Percentiles rank a stretch among this genome's conserved stretches.
These are phyloP conservation scores for Penicillium concentricum DNA, from an alignment of 2,329 filamentous ascomycete species.

Conservation along the genomic window DNA sequence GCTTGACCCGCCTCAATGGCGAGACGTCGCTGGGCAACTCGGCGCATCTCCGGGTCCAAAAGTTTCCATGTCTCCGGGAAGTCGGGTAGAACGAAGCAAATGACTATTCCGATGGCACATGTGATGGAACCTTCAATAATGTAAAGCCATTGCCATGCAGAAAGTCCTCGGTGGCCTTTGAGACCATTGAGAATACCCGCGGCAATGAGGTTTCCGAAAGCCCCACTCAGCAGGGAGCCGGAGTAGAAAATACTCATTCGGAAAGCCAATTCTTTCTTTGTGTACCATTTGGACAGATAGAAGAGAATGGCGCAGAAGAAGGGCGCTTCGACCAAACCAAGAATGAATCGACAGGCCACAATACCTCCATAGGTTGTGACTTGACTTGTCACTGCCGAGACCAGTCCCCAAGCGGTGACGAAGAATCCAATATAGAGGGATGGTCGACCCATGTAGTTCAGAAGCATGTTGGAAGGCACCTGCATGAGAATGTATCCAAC, in stretches of 20 bases:
- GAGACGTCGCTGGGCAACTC: constrained; percentile 49
- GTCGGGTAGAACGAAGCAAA: constrained; percentile 40
- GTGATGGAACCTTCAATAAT: constrained; percentile 43
- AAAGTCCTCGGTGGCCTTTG: constrained; percentile 33
- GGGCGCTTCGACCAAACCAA: constrained; percentile 50
- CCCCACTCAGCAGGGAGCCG: constrained; percentile 49
- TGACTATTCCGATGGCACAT: constrained; percentile 32
- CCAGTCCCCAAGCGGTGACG: constrained; percentile 47
- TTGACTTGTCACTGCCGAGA: constrained; percentile 46
- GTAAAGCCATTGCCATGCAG: constrained; percentile 46
- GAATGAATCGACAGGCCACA: constrained; percentile 47
- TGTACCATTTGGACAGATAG: constrained; percentile 55
- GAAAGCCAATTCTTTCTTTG: constrained; percentile 51
- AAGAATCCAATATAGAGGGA: constrained; percentile 48
- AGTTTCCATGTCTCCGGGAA: constrained; percentile 49
- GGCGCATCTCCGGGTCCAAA: constrained; percentile 45
- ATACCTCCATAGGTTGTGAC: constrained; percentile 45
- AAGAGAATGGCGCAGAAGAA: constrained; percentile 50
- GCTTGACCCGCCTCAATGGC: constrained; percentile 52
- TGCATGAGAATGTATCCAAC: constrained; percentile 48
- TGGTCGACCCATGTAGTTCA: constrained; percentile 45
- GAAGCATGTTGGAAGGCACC: constrained; percentile 48
- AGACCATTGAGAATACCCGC: constrained; percentile 51
- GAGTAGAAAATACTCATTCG: constrained; percentile 54
- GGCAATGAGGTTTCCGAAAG: constrained; percentile 55